Conservation (phyloP, 352 stramenopile genomes). For the Stramenopiles sp. region DNA sequence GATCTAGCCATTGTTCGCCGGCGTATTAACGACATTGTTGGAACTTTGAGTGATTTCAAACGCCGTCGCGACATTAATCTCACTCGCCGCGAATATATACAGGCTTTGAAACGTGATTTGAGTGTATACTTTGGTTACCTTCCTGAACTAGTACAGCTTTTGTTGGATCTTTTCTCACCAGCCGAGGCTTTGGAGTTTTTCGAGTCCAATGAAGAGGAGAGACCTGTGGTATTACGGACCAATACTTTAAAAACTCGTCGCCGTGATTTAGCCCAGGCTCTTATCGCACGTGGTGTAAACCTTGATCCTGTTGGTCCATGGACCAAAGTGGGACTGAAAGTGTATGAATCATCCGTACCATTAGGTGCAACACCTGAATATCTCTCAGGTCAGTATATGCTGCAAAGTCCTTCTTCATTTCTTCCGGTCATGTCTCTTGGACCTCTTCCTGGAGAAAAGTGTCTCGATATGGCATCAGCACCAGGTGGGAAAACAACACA, state of each 20-base stretch:
- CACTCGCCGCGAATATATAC: conserved; percentile 70
- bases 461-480: conserved; percentile 90
- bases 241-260: conserved; percentile 96
- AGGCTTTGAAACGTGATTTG: conserved; percentile 46
- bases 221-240: conserved; percentile 88
- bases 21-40: conserved; percentile 7
- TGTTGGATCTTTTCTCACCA: conserved; percentile 22
- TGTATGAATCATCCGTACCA: conserved; percentile 82
- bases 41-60: conserved; percentile 64
- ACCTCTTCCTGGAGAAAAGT: conserved; percentile 70
- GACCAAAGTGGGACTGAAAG: conserved; percentile 95
- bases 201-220: conserved; percentile 79
- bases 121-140: conserved; percentile 91
- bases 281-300: conserved; percentile 93
- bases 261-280: conserved; percentile 77
- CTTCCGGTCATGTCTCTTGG: conserved; percentile 85
- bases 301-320: conserved; percentile 88
- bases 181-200: conserved; percentile 66
- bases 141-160: conserved; percentile 83
- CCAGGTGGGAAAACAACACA: conserved; percentile 97
- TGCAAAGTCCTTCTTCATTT: conserved; percentile 83
- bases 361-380: conserved; percentile 98
- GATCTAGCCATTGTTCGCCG: not conserved
- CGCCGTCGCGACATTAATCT: conserved; percentile 45
- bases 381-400: conserved; percentile 96